Conservation (phyloP, 306 rosid species). For the Citrullus mucosospermus region DNA sequence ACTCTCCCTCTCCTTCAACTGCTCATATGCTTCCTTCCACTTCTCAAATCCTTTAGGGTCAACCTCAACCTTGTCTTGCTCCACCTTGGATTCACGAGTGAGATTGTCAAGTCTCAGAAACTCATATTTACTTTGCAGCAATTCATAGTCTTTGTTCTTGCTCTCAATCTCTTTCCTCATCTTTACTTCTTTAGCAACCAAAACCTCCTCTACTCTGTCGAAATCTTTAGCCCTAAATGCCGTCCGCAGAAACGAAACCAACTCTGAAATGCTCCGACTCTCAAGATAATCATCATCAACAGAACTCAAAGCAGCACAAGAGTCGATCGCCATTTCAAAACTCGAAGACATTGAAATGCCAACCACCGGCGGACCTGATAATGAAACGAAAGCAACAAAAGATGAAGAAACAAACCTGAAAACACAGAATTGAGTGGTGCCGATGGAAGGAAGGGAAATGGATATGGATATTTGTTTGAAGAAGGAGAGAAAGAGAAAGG, state of each 20-base stretch:
- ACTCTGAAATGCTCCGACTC: slow-evolving; percentile 7
- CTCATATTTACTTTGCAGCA: background rate
- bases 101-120: background rate
- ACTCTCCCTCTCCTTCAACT: background rate
- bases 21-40: background rate
- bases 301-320: background rate
- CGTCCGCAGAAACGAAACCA: slow-evolving; percentile 6
- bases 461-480: background rate
- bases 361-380: background rate
- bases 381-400: background rate
- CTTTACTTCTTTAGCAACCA: slow-evolving; percentile 9
- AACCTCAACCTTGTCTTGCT: background rate
- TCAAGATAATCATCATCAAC: background rate
- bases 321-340: background rate
- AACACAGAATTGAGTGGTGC: background rate
- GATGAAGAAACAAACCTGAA: background rate
- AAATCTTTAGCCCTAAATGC: background rate
- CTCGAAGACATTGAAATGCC: too few species aligned
- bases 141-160: background rate
- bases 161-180: slow-evolving; percentile 6
- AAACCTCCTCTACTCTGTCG: slow-evolving; percentile 11
- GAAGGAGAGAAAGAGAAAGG: background rate
- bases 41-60: background rate
- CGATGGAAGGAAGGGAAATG: too few species aligned
- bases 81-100: background rate